A percentile compares a stretch with the other conserved stretches of the same genome.
Evolutionary conservation across 805 yeast species (phyloP).

Genomic region (Jamesozyma piceae): DNA sequence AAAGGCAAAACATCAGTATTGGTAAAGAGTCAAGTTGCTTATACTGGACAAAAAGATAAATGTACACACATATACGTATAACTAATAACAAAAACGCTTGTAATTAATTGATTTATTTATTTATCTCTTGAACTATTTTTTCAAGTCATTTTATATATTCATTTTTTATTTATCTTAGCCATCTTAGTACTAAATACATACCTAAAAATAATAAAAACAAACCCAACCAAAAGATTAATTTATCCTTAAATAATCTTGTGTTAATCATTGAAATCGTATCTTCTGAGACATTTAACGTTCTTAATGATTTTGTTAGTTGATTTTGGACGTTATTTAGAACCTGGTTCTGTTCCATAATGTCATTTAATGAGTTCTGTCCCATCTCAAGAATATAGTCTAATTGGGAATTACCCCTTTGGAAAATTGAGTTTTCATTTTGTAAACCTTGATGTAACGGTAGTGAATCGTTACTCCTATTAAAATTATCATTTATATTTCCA

Average conservation of each 20-base stretch:
- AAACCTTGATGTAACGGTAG: conserved; percentile 49
- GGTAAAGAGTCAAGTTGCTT: conserved; percentile 57
- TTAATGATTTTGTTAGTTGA: conserved; percentile 56
- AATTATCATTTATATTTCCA: conserved; percentile 17
- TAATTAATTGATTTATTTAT: not conserved
- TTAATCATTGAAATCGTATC: conserved; percentile 76
- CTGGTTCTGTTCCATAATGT: conserved; percentile 76
- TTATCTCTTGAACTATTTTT: too few species aligned
- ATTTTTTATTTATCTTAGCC: conserved; percentile 39
- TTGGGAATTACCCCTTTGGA: conserved; percentile 66
- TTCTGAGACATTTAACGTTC: conserved; percentile 78
- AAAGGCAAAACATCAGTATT: conserved; percentile 51
- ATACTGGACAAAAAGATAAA: conserved; percentile 37
- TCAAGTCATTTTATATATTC: too few species aligned
- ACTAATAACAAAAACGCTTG: too few species aligned
- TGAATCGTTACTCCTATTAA: not conserved
- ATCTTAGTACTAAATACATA: conserved; percentile 56
- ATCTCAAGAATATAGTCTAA: conserved; percentile 83
- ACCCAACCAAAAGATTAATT: conserved; percentile 75
- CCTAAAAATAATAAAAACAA: conserved; percentile 50
- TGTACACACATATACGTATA: not conserved
- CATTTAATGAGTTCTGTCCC: conserved; percentile 80
- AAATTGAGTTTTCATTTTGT: conserved; percentile 53
- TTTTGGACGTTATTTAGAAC: conserved; percentile 51
- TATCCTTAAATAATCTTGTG: conserved; percentile 75